These are phyloP conservation scores for Ceratobasidium theobromae DNA, from an alignment of 1,284 basidiomycete genomes.

Conservation along the genomic window DNA sequence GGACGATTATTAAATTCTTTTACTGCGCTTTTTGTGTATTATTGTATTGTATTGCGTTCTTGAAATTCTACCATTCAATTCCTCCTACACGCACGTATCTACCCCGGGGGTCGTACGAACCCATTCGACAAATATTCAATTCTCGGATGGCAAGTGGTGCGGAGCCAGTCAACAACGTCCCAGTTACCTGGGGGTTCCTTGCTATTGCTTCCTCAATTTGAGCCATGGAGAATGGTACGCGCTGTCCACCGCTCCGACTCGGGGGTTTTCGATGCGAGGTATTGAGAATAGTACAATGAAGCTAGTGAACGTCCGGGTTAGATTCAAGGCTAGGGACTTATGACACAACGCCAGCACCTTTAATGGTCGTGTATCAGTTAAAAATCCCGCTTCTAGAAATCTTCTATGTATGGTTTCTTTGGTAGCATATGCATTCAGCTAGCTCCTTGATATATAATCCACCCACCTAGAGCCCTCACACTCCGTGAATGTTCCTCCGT, in stretches of 20 bases:
- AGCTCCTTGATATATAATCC: background rate
- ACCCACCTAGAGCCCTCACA: background rate
- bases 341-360: background rate
- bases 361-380: slow-evolving; percentile 2
- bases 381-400: slow-evolving; percentile 1
- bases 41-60: background rate
- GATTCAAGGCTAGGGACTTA: background rate
- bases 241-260: background rate
- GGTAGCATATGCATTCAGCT: background rate
- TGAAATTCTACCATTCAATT: slow-evolving; percentile 1
- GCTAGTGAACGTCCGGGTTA: background rate
- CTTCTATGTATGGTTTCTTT: background rate
- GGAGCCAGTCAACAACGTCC: background rate
- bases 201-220: slow-evolving; percentile 3
- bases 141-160: background rate
- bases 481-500: background rate
- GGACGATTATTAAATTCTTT: slow-evolving; percentile 4
- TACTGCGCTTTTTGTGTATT: background rate
- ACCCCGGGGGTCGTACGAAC: background rate
- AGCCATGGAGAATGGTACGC: slow-evolving; percentile 4
- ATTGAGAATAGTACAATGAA: slow-evolving; percentile 10
- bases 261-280: slow-evolving; percentile 7
- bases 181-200: background rate
- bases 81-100: slow-evolving; percentile 15
- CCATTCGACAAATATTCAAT: slow-evolving; percentile 21